phyloP scores from a whole-genome alignment of 2,329 filamentous ascomycete genomes.

The Neonectria faginata region DNA sequence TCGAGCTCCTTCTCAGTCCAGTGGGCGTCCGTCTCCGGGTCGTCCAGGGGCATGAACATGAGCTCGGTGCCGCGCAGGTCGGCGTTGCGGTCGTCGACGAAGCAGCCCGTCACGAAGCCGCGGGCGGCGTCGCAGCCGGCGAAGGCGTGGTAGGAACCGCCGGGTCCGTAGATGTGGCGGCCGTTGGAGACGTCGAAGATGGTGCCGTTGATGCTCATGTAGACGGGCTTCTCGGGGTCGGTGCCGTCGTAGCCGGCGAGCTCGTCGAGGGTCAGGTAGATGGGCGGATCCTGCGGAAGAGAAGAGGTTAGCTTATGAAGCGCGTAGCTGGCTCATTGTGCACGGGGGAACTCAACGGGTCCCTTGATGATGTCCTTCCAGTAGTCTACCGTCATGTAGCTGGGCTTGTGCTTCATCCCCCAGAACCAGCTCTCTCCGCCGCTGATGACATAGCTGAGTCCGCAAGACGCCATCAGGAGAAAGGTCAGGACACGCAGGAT shows the following conservation, averaged over 20 bases:
- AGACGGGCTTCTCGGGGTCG: conserved; percentile 81
- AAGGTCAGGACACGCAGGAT: conserved; percentile 76
- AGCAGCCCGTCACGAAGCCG: conserved; percentile 93
- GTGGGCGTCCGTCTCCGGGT: conserved; percentile 70
- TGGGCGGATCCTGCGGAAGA: conserved; percentile 62
- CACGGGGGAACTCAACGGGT: conserved; percentile 36
- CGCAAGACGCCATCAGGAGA: conserved; percentile 72
- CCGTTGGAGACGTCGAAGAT: conserved; percentile 86
- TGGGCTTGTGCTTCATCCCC: conserved; percentile 70
- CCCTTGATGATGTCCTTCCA: conserved; percentile 60
- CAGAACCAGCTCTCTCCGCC: conserved; percentile 77
- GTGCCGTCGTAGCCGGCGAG: conserved; percentile 82
- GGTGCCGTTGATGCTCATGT: conserved; percentile 88
- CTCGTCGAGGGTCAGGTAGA: conserved; percentile 79
- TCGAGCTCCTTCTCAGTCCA: conserved; percentile 67
- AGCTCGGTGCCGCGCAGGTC: conserved; percentile 90
- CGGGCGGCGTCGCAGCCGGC: conserved; percentile 87
- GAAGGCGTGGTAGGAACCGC: conserved; percentile 88
- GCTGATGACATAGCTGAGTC: conserved; percentile 81
- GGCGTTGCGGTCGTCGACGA: conserved; percentile 83
- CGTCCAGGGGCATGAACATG: conserved; percentile 79
- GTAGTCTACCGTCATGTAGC: conserved; percentile 69
- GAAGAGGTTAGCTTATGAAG: conserved; percentile 11
- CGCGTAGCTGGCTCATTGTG: neutral
- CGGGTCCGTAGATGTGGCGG: conserved; percentile 80